Base-by-base conservation (phyloP, 495 filamentous ascomycete species). In the Echria macrotheca region DNA sequence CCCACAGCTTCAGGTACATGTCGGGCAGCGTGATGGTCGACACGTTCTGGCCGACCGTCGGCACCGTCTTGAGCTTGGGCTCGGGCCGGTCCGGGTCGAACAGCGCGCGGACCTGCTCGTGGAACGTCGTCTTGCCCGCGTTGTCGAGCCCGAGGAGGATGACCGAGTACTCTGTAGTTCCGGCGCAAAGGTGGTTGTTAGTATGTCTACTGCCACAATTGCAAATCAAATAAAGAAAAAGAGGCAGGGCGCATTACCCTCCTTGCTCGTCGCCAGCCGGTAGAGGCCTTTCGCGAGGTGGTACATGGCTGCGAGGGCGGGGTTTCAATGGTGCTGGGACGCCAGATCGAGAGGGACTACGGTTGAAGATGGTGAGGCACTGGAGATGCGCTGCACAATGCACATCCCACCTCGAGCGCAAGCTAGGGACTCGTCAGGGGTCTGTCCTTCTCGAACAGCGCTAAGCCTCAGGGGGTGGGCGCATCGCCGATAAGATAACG, bases 1-100 rank as follows among this genome's bases (percentile, higher is more conserved):
- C 93, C 93, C 93, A 98, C 63, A 98, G 85, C 75, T 95, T 95
- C 58, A 98, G 77, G 73, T 96, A 95, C 81, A 95, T 87, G 58
- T 94, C 87, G 1, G 85, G 83, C 9, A 96, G 74, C 1, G 81
- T 77, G 64, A 98, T 87, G 35, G 89, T 89, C 28, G 88, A 82
- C 55, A 97, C 91, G 69, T 96, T 98, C 63, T 98, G 93, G 48
- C 93, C 93, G 61, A 98, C 93, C 12, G 93, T 98, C 12, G 93
- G 93, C 25, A 96, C 94, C 36, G 93, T 98, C 70, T 77, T 82
- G 51, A 69, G 70, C 66, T 72, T 78, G 6, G 77, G 67, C 44
- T 78, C 65, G 47, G 79, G 74, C 57, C 77, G 74, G 49, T 78
- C 76, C 28, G 85, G 81, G 47, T 83, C 77, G 71, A 86, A 95